A percentile compares a stretch with the other conserved stretches of the same genome.
phyloP scores from a whole-genome alignment of 2,329 filamentous ascomycete genomes.

The Alternaria infectoria region DNA sequence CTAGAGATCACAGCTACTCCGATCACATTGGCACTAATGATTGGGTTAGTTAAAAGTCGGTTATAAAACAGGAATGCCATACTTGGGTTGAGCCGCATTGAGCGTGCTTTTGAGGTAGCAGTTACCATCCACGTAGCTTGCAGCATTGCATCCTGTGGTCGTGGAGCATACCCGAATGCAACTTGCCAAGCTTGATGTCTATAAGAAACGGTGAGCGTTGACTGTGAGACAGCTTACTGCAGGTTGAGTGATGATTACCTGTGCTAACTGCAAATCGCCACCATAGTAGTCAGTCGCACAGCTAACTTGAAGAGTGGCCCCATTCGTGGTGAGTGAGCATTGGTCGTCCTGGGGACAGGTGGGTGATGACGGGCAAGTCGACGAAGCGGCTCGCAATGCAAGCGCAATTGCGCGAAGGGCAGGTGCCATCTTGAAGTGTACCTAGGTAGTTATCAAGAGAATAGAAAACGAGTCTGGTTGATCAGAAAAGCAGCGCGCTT shows the following conservation, averaged over 20 bases:
- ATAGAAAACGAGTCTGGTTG: not conserved
- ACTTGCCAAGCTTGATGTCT: not conserved
- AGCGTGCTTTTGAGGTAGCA: not conserved
- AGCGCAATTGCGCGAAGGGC: not conserved
- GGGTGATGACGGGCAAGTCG: not conserved
- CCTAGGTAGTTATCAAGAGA: not conserved
- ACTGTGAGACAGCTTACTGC: not conserved
- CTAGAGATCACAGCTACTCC: not conserved
- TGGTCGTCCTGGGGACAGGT: not conserved
- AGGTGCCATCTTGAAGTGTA: not conserved
- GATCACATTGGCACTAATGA: not conserved
- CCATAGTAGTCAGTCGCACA: conserved; percentile 3
- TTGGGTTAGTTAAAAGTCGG: not conserved
- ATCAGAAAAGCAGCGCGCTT: not conserved
- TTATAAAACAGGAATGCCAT: not conserved
- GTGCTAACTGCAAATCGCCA: not conserved
- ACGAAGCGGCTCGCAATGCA: not conserved
- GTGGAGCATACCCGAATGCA: not conserved
- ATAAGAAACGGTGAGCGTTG: not conserved
- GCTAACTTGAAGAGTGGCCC: not conserved
- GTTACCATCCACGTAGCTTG: not conserved
- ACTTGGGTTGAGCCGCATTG: not conserved
- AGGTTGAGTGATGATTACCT: not conserved
- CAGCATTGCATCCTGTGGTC: not conserved
- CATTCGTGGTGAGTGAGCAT: not conserved